phyloP scores from a whole-genome alignment of 2,329 filamentous ascomycete species.

The Arthroderma sp. region DNA sequence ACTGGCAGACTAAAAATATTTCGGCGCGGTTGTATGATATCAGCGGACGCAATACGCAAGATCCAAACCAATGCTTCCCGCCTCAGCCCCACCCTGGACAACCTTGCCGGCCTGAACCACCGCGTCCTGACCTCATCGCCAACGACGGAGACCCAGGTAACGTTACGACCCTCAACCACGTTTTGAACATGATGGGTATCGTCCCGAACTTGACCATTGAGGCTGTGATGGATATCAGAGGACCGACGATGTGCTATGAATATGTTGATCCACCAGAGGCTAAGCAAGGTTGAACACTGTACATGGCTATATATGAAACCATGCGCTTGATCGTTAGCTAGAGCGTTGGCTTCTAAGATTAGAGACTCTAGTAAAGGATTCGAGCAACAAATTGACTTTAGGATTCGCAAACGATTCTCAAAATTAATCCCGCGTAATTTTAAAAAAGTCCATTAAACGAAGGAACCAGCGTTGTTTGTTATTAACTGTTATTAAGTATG shows the following conservation, averaged over 20 bases:
- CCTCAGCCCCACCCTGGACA: background rate
- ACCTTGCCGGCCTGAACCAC: background rate
- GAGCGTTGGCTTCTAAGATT: too few relatives aligned
- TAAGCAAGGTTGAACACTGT: too few relatives aligned
- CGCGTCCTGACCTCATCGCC: background rate
- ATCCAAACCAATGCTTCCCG: background rate
- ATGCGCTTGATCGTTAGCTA: too few relatives aligned
- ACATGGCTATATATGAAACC: too few relatives aligned
- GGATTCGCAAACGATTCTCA: too few relatives aligned
- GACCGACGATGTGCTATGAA: slow-evolving; percentile 1
- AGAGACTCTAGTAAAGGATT: too few relatives aligned
- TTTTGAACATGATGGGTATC: slow-evolving; percentile 1
- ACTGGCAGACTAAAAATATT: slow-evolving; percentile 28
- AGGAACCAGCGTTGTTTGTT: too few relatives aligned
- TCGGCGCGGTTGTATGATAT: background rate
- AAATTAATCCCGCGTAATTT: too few relatives aligned
- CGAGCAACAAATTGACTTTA: too few relatives aligned
- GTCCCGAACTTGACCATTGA: slow-evolving; percentile 2
- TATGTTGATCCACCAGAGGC: slow-evolving; percentile 2
- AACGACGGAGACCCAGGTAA: slow-evolving; percentile 4
- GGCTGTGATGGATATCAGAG: slow-evolving; percentile 5
- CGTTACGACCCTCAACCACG: slow-evolving; percentile 2
- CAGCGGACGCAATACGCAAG: slow-evolving; percentile 1
- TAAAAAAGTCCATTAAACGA: too few relatives aligned
- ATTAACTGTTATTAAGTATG: too few relatives aligned